phyloP scores from a whole-genome alignment of 2,329 filamentous ascomycete species.

The Coniochaeta pulveracea region DNA sequence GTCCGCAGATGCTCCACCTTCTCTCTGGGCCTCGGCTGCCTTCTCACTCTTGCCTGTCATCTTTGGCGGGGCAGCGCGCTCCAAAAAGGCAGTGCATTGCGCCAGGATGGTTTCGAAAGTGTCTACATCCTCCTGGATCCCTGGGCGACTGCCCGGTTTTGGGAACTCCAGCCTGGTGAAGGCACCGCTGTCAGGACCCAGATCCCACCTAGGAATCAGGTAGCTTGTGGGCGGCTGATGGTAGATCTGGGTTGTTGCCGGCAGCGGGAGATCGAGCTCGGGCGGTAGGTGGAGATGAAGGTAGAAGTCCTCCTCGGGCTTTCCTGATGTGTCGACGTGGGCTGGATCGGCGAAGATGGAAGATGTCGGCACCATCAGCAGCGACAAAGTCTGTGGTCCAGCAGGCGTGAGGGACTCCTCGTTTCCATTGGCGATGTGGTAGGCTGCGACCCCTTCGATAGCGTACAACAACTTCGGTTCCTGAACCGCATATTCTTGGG shows the following conservation, averaged over 20 bases:
- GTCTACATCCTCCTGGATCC: constrained; percentile 82
- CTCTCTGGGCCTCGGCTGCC: constrained; percentile 9
- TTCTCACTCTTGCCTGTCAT: constrained; percentile 11
- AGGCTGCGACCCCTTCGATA: constrained; percentile 79
- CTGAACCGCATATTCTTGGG: constrained; percentile 15
- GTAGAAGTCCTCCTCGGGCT: constrained; percentile 84
- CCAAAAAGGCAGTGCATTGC: constrained; percentile 94
- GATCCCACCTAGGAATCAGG: constrained; percentile 88
- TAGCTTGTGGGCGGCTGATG: constrained; percentile 90
- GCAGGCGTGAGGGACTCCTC: constrained; percentile 74
- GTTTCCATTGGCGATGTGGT: constrained; percentile 79
- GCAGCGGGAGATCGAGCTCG: constrained; percentile 85
- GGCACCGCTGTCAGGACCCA: constrained; percentile 76
- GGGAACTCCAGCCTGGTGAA: constrained; percentile 94
- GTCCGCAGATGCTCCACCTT: neutral
- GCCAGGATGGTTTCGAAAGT: constrained; percentile 96
- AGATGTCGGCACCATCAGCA: constrained; percentile 91
- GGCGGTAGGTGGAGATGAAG: constrained; percentile 90
- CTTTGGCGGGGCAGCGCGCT: constrained; percentile 58
- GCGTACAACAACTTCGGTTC: constrained; percentile 58
- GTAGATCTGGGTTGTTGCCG: constrained; percentile 94
- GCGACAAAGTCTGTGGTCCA: constrained; percentile 80
- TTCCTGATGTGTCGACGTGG: constrained; percentile 37
- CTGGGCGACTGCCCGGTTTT: constrained; percentile 53
- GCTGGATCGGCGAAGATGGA: constrained; percentile 54